Evolutionary conservation across 768 basidiomycete species (phyloP).

Genomic region (Boletus rubropictus): DNA sequence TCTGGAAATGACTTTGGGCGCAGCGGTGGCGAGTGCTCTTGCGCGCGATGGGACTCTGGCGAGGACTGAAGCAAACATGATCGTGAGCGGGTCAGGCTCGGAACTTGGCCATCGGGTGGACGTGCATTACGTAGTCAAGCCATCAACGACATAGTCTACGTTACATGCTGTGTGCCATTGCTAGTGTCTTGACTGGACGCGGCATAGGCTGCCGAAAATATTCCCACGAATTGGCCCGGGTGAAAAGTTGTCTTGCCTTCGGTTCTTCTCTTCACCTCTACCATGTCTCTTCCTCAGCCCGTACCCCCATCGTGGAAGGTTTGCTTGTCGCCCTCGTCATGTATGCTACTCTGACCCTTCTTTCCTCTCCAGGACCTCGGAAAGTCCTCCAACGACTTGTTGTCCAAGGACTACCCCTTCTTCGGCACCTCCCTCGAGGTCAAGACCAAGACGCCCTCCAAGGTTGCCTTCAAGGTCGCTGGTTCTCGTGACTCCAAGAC

Average conservation of each 20-base stretch:
- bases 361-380: conserved; percentile 69
- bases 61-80: conserved; percentile 13
- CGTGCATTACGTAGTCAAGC: conserved; percentile 9
- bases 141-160: conserved; percentile 73
- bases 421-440: conserved; percentile 67
- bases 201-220: not conserved
- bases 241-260: not conserved
- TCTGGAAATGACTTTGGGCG: conserved; percentile 14
- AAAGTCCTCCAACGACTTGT: conserved; percentile 94
- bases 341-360: not conserved
- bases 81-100: conserved; percentile 7
- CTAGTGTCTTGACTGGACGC: too few species aligned
- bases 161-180: conserved; percentile 59
- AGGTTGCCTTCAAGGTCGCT: conserved; percentile 89
- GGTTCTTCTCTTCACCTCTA: conserved; percentile 18
- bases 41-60: not conserved
- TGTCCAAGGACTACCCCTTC: conserved; percentile 90
- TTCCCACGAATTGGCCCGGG: conserved; percentile 31
- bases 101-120: conserved; percentile 16
- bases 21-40: conserved; percentile 15
- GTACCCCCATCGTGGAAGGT: conserved; percentile 98
- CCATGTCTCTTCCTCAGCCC: conserved; percentile 89
- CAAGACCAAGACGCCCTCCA: conserved; percentile 84
- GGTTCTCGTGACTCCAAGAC: conserved; percentile 77
- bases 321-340: not conserved